Percentiles rank a stretch among this genome's conserved stretches.
Evolutionary conservation across 2,329 filamentous ascomycete species (phyloP).

Genomic region (Penicillium psychrosexuale): DNA sequence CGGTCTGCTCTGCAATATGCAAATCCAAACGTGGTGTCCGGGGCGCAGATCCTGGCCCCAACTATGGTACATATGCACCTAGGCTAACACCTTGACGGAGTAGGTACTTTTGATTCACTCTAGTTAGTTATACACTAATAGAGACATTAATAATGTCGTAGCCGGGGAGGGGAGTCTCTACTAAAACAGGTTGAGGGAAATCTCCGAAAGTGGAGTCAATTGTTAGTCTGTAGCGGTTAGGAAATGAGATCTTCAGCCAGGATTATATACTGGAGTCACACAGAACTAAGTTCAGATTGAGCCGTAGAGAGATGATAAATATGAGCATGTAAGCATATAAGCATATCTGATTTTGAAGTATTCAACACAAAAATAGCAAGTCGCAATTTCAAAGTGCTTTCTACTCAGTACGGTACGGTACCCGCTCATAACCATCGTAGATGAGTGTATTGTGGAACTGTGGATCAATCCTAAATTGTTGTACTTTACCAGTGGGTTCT

Average conservation of each 20-base stretch:
- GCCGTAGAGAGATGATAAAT: neutral
- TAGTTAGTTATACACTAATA: neutral
- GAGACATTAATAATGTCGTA: neutral
- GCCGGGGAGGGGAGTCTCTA: neutral
- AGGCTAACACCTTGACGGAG: neutral
- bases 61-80: neutral
- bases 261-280: neutral
- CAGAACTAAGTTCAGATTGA: neutral
- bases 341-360: neutral
- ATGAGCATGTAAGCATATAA: neutral
- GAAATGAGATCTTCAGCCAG: neutral
- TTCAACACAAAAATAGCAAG: neutral
- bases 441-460: too few relatives aligned
- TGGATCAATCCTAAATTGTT: too few relatives aligned
- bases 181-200: constrained; percentile 9
- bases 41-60: constrained; percentile 2
- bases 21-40: neutral
- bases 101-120: neutral
- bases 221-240: neutral
- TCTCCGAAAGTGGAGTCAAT: constrained; percentile 8
- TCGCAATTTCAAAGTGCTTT: neutral
- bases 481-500: too few relatives aligned
- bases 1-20: neutral
- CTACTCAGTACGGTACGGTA: too few relatives aligned
- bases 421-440: too few relatives aligned